Evolutionary conservation across 2,329 filamentous ascomycete species (phyloP).

Genomic region (Nannizzia gypsea): DNA sequence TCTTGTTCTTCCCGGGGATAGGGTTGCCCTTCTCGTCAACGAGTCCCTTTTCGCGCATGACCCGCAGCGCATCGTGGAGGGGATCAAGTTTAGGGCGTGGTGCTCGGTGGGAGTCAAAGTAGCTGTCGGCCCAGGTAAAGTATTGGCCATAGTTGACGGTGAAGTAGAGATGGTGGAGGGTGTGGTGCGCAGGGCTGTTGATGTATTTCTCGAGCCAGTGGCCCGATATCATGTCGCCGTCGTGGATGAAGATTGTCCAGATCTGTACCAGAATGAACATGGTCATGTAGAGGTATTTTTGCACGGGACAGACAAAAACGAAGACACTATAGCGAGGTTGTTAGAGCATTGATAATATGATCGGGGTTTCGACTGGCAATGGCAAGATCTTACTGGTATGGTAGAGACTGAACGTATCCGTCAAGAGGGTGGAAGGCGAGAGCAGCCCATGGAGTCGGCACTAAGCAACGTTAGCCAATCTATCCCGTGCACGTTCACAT

Average conservation of each 20-base stretch:
- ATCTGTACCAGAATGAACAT: slow-evolving; percentile 77
- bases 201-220: slow-evolving; percentile 49
- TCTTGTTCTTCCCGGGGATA: slow-evolving; percentile 2
- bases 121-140: slow-evolving; percentile 42
- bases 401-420: slow-evolving; percentile 64
- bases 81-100: slow-evolving; percentile 6
- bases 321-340: slow-evolving; percentile 40
- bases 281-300: slow-evolving; percentile 65
- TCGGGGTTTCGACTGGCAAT: neutral
- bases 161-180: slow-evolving; percentile 66
- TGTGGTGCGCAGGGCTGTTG: slow-evolving; percentile 78
- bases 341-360: neutral
- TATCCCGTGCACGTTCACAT: no score
- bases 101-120: slow-evolving; percentile 6
- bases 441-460: slow-evolving; percentile 73
- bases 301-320: slow-evolving; percentile 71
- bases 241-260: slow-evolving; percentile 80
- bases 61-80: slow-evolving; percentile 7
- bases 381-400: slow-evolving; percentile 48
- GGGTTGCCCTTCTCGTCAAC: slow-evolving; percentile 5
- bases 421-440: slow-evolving; percentile 80
- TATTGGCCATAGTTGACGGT: slow-evolving; percentile 80
- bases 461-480: slow-evolving; percentile 35
- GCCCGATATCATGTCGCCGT: slow-evolving; percentile 74
- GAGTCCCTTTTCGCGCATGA: slow-evolving; percentile 9